Conservation (phyloP, 331 rosid species). For the Stylosanthes scabra region DNA sequence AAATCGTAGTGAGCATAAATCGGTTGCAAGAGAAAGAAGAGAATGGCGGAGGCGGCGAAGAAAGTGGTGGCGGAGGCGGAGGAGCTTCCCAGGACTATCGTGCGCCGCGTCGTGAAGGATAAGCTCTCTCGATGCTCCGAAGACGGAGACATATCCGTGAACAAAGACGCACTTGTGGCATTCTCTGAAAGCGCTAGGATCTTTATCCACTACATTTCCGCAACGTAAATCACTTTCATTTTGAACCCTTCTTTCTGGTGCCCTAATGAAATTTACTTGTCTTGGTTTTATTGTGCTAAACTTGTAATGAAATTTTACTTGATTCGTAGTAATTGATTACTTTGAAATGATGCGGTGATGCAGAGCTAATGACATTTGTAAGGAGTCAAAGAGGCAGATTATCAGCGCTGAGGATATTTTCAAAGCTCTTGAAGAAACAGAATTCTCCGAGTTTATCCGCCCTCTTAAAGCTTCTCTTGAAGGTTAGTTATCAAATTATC, state of each 20-base stretch:
- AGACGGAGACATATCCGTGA: slow-evolving; percentile 66
- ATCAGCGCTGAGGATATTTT: slow-evolving; percentile 80
- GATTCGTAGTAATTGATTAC: background rate
- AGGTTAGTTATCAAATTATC: slow-evolving; percentile 40
- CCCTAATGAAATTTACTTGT: background rate
- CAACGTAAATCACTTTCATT: slow-evolving; percentile 56
- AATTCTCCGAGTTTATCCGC: slow-evolving; percentile 71
- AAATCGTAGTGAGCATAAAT: background rate
- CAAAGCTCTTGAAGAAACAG: slow-evolving; percentile 88
- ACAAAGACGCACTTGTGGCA: slow-evolving; percentile 81
- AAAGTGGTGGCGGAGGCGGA: slow-evolving; percentile 60
- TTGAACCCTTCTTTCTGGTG: slow-evolving; percentile 4
- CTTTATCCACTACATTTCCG: slow-evolving; percentile 94
- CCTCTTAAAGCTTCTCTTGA: slow-evolving; percentile 80
- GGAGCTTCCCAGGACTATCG: slow-evolving; percentile 85
- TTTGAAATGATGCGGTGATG: slow-evolving; percentile 13
- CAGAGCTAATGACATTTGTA: slow-evolving; percentile 96
- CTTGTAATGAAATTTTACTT: background rate
- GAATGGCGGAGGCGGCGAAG: slow-evolving; percentile 48
- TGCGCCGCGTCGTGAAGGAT: slow-evolving; percentile 94
- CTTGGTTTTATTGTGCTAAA: background rate
- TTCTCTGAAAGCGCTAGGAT: slow-evolving; percentile 89
- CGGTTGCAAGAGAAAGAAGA: background rate
- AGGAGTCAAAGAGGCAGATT: slow-evolving; percentile 88
- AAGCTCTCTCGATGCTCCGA: slow-evolving; percentile 73